Conservation (phyloP, 2,329 filamentous ascomycete species). For the Microsporum audouinii region DNA sequence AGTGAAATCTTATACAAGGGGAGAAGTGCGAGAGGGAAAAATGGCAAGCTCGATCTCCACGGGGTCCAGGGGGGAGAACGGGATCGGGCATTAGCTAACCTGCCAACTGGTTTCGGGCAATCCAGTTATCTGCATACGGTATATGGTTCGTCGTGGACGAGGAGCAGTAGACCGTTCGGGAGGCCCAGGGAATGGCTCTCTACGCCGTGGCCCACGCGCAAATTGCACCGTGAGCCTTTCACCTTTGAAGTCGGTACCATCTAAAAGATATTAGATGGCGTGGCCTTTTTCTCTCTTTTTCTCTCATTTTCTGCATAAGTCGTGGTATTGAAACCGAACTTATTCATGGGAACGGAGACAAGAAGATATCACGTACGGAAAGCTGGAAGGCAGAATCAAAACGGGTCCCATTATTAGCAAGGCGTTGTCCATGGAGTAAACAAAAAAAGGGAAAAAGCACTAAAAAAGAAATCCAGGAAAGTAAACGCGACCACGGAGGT, state of each 20-base stretch:
- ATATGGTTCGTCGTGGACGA: conserved; percentile 84
- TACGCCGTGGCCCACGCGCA: conserved; percentile 70
- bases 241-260: conserved; percentile 97
- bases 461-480: background rate
- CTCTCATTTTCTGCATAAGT: conserved; percentile 10
- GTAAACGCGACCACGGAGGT: conserved; percentile 8
- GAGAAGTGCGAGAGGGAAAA: background rate
- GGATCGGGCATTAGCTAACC: conserved; percentile 55
- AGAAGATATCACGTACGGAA: conserved; percentile 39
- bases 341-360: conserved; percentile 22
- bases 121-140: conserved; percentile 95
- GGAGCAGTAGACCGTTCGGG: conserved; percentile 53
- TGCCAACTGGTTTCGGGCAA: conserved; percentile 99
- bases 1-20: background rate
- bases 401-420: conserved; percentile 8
- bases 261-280: conserved; percentile 35
- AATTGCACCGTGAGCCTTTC: conserved; percentile 97
- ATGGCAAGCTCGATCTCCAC: conserved; percentile 11
- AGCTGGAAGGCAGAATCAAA: conserved; percentile 28
- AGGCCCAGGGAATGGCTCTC: conserved; percentile 52
- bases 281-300: too few species aligned
- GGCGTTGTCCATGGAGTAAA: background rate
- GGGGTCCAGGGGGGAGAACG: conserved; percentile 22
- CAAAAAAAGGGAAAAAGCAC: background rate
- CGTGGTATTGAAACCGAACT: conserved; percentile 44